These are phyloP conservation scores for Ganoderma meredithae DNA, from an alignment of 1,284 basidiomycete genomes.

Conservation along the genomic window DNA sequence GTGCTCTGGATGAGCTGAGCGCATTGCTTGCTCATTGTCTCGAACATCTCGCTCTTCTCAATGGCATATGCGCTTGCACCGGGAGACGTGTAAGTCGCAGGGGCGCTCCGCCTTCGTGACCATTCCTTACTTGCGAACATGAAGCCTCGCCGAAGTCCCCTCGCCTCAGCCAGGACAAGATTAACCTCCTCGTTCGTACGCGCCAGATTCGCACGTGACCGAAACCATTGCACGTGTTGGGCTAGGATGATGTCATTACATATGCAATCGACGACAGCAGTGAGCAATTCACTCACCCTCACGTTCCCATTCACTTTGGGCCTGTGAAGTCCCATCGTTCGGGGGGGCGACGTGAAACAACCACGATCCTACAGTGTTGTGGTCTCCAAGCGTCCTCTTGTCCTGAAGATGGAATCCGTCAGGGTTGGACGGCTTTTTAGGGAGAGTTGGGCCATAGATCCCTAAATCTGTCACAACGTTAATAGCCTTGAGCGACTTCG, in stretches of 20 bases:
- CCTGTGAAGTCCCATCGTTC: neutral
- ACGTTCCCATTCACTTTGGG: neutral
- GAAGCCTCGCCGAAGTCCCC: neutral
- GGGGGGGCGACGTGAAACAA: neutral
- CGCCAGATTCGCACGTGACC: neutral
- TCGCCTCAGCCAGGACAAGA: neutral
- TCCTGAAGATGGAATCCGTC: neutral
- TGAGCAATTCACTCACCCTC: too few relatives aligned
- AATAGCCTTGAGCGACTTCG: neutral
- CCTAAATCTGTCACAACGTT: neutral
- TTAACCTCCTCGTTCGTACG: neutral
- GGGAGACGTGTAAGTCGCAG: neutral
- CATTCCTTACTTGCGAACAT: neutral
- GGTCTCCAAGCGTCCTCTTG: neutral
- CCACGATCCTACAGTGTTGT: neutral
- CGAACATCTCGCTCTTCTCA: too few relatives aligned
- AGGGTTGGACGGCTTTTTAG: too few relatives aligned
- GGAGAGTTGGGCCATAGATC: too few relatives aligned
- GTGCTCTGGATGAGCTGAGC: too few relatives aligned
- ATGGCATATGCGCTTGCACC: too few relatives aligned
- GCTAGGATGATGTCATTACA: too few relatives aligned
- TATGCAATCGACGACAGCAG: too few relatives aligned
- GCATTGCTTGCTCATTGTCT: too few relatives aligned
- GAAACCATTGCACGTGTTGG: conserved; percentile 1
- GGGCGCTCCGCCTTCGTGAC: neutral